Percentiles rank a stretch among this genome's conserved stretches.
phyloP scores from a whole-genome alignment of 2,329 filamentous ascomycete genomes.

The Leptodontidium sp. region DNA sequence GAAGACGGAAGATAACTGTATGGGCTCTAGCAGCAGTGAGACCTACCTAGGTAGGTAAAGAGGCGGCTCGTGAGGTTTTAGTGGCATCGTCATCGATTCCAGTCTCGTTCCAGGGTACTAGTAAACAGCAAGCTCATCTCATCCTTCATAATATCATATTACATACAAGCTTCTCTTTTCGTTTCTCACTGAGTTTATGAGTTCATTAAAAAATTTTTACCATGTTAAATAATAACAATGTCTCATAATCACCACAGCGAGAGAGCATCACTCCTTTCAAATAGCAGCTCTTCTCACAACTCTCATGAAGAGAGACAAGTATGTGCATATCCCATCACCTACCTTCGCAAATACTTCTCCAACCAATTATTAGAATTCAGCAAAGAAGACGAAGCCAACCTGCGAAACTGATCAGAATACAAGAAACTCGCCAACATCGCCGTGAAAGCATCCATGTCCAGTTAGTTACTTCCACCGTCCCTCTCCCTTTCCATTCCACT shows the following conservation, averaged over 20 bases:
- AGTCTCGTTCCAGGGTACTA: not conserved
- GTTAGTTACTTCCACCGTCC: conserved; percentile 25
- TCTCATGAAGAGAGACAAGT: conserved; percentile 24
- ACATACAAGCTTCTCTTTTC: not conserved
- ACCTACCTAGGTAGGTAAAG: not conserved
- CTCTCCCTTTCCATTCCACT: not conserved
- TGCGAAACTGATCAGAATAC: conserved; percentile 38
- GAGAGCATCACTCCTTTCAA: conserved; percentile 33
- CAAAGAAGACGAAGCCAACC: conserved; percentile 38
- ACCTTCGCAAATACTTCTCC: not conserved
- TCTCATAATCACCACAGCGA: conserved; percentile 26
- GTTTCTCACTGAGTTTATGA: not conserved
- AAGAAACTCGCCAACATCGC: conserved; percentile 42
- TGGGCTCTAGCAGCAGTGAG: not conserved
- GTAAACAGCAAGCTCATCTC: conserved; percentile 15
- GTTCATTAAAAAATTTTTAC: not conserved
- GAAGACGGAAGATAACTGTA: not conserved
- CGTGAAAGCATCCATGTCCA: conserved; percentile 41
- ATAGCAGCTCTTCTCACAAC: conserved; percentile 14
- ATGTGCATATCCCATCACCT: not conserved
- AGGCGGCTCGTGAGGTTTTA: conserved; percentile 6
- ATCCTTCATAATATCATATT: not conserved
- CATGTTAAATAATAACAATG: conserved; percentile 3
- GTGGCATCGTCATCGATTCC: conserved; percentile 24
- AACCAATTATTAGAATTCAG: conserved; percentile 30